Conservation (phyloP, 2,329 filamentous ascomycete species). For the Chalara sp. region DNA sequence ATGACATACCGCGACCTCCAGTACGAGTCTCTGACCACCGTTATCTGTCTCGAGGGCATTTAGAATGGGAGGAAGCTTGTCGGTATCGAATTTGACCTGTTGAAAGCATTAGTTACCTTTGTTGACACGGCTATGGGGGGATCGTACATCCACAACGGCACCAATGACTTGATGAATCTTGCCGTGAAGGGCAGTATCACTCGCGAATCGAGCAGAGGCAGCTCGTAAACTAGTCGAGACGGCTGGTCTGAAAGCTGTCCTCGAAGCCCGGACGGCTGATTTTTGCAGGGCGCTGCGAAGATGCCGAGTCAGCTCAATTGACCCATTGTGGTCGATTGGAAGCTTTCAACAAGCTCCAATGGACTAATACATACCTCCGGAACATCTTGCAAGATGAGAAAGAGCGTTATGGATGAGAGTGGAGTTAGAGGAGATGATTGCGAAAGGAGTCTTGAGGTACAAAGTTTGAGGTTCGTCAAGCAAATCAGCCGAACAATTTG, state of each 20-base stretch:
- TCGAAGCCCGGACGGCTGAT: conserved; percentile 52
- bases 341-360: conserved; percentile 16
- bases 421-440: conserved; percentile 45
- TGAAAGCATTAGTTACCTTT: conserved; percentile 1
- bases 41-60: conserved; percentile 92
- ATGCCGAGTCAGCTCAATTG: conserved; percentile 43
- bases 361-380: conserved; percentile 61
- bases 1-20: conserved; percentile 85
- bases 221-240: conserved; percentile 47
- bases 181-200: conserved; percentile 51
- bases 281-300: conserved; percentile 57
- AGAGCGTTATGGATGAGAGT: conserved; percentile 55
- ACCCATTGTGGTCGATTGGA: conserved; percentile 15
- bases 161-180: conserved; percentile 85
- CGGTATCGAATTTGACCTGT: conserved; percentile 90
- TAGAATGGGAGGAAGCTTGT: conserved; percentile 92
- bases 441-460: conserved; percentile 20
- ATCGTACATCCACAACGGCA: conserved; percentile 95
- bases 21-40: conserved; percentile 86
- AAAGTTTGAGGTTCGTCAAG: conserved; percentile 10
- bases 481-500: no score
- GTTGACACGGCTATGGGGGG: conserved; percentile 30
- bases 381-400: conserved; percentile 71
- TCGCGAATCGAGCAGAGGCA: conserved; percentile 45
- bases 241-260: conserved; percentile 52